These are phyloP conservation scores for Salicornia ramosissima DNA, from an alignment of 148 eudicot species.

Conservation along the genomic window DNA sequence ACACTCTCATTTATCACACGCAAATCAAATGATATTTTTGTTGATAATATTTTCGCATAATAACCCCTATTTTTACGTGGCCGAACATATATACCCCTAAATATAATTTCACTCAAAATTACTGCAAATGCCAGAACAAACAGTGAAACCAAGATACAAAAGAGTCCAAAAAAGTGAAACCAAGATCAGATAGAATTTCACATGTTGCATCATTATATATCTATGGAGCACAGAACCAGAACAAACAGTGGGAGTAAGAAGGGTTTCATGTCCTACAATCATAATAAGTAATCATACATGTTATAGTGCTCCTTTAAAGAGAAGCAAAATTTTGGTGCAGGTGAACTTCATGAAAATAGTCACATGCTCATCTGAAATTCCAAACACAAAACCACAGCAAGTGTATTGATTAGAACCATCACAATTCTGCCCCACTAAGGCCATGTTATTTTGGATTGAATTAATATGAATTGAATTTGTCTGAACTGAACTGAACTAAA, in stretches of 20 bases:
- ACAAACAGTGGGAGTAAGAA: neutral
- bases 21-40: no score
- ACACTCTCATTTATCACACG: no score
- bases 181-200: neutral
- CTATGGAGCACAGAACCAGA: neutral
- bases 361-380: slow-evolving; percentile 5
- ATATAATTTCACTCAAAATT: no score
- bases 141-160: no score
- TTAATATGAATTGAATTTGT: no score
- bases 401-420: neutral
- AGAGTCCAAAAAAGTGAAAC: neutral
- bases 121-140: no score
- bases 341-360: neutral
- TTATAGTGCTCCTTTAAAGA: slow-evolving; percentile 17
- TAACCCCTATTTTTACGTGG: no score
- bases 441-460: no score
- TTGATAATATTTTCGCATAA: no score
- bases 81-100: no score
- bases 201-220: slow-evolving; percentile 13
- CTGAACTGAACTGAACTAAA: no score
- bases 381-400: neutral
- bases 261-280: neutral
- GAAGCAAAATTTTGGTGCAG: neutral
- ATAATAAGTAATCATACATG: neutral
- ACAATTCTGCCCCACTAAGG: neutral